Conservation (phyloP, 1,284 basidiomycete species). For the Pyrrhoderma lamaoense region DNA sequence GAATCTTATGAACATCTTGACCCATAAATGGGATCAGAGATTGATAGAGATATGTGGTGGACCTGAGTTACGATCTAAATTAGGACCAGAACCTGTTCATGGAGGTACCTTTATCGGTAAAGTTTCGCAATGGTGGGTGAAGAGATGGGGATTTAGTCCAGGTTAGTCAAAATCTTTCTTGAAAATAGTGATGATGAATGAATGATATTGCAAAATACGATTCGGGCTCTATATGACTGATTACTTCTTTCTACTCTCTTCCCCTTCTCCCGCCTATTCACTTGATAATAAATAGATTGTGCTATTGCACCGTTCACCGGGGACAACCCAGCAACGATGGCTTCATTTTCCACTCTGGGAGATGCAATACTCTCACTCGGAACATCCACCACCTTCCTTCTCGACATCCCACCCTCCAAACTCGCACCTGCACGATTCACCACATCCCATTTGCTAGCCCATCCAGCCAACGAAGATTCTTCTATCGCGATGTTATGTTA, state of each 20-base stretch:
- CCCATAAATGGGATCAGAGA: constrained; percentile 61
- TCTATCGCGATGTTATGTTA: constrained; percentile 79
- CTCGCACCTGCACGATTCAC: constrained; percentile 62
- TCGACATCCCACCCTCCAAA: constrained; percentile 60
- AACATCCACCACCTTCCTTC: constrained; percentile 83
- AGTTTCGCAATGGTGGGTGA: constrained; percentile 65
- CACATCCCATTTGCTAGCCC: constrained; percentile 65
- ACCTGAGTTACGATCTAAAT: constrained; percentile 58
- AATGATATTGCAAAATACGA: no score
- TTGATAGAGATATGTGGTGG: constrained; percentile 60
- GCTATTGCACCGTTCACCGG: constrained; percentile 83
- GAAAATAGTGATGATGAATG: no score
- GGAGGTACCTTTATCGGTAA: constrained; percentile 62
- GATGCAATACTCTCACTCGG: constrained; percentile 88
- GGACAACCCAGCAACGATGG: constrained; percentile 86
- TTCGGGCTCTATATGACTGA: no score
- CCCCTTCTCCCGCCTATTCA: background rate
- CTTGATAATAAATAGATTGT: constrained; percentile 45
- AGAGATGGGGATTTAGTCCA: constrained; percentile 69
- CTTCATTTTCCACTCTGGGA: constrained; percentile 71
- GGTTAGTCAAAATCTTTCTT: constrained; percentile 34
- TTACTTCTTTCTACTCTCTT: no score
- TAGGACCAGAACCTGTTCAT: constrained; percentile 74
- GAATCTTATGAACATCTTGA: constrained; percentile 75
- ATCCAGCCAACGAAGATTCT: constrained; percentile 53